Evolutionary conservation across 179 eudicot genomes (phyloP).

Genomic region (Spergularia azorica): DNA sequence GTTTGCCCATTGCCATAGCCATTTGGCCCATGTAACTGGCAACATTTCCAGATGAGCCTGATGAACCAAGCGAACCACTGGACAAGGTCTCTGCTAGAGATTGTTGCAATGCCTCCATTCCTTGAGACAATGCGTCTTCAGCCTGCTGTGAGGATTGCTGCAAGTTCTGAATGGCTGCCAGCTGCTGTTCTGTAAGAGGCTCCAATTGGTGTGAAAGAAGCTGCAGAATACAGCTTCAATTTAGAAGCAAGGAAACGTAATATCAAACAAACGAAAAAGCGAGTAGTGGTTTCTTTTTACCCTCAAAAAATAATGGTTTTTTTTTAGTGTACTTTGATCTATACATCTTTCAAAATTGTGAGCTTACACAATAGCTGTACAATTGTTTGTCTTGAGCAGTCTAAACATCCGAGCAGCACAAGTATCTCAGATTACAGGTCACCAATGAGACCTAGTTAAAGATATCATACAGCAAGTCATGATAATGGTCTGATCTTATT

Average conservation of each 20-base stretch:
- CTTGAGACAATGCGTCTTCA: slow-evolving; percentile 79
- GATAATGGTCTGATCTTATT: not conserved
- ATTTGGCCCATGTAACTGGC: slow-evolving; percentile 87
- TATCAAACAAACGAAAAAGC: not conserved
- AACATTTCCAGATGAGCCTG: slow-evolving; percentile 71
- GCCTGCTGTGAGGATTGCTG: slow-evolving; percentile 81
- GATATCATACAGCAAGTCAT: not conserved
- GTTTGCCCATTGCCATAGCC: slow-evolving; percentile 88
- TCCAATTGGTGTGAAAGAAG: slow-evolving; percentile 63
- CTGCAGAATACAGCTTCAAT: slow-evolving; percentile 42
- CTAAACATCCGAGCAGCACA: not conserved
- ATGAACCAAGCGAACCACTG: slow-evolving; percentile 59
- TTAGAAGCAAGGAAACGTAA: slow-evolving; percentile 18
- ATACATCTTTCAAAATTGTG: not conserved
- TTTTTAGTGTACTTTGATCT: not conserved
- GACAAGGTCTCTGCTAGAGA: slow-evolving; percentile 77
- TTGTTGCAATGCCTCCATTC: slow-evolving; percentile 75
- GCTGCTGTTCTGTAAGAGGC: slow-evolving; percentile 74
- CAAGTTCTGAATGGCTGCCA: slow-evolving; percentile 57
- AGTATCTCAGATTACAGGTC: not conserved
- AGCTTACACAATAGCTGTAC: not conserved
- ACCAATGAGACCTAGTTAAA: not conserved
- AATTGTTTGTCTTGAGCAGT: not conserved
- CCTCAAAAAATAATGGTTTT: not conserved
- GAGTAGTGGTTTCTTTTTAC: not conserved